phyloP scores from a whole-genome alignment of 2,329 filamentous ascomycete genomes.

The Colletotrichum sp. region DNA sequence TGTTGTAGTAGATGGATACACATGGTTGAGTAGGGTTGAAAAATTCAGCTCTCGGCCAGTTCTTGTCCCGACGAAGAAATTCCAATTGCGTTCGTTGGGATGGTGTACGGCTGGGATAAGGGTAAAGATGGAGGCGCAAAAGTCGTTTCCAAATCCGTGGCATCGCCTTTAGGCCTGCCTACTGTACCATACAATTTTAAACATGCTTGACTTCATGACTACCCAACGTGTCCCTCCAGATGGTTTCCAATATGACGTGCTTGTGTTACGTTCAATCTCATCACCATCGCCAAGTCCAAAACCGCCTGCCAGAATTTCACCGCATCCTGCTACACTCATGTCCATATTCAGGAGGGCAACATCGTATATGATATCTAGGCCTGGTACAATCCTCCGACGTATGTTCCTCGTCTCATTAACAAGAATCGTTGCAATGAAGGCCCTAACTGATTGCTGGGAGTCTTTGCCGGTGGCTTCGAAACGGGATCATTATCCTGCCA shows the following conservation, averaged over 20 bases:
- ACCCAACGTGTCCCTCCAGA: background rate
- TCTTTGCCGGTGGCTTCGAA: background rate
- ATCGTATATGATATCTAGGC: background rate
- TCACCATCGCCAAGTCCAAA: background rate
- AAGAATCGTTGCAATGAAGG: background rate
- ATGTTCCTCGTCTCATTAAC: background rate
- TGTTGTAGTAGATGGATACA: slow-evolving; percentile 12
- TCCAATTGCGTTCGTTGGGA: background rate
- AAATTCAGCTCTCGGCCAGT: slow-evolving; percentile 1
- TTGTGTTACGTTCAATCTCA: background rate
- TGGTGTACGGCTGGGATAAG: slow-evolving; percentile 2
- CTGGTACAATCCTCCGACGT: background rate
- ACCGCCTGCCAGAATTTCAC: background rate
- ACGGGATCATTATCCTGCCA: background rate
- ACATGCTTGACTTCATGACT: slow-evolving; percentile 17
- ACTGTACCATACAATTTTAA: slow-evolving; percentile 21
- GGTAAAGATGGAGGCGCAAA: slow-evolving; percentile 16
- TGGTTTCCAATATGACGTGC: background rate
- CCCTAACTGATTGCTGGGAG: background rate
- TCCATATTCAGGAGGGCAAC: background rate
- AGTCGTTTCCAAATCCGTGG: slow-evolving; percentile 9
- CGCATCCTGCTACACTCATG: background rate
- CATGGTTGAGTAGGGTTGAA: slow-evolving; percentile 20
- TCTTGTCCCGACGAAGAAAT: background rate
- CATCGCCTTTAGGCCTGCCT: slow-evolving; percentile 20